phyloP scores from a whole-genome alignment of 2,329 filamentous ascomycete species.

The Calonectria pteridis region DNA sequence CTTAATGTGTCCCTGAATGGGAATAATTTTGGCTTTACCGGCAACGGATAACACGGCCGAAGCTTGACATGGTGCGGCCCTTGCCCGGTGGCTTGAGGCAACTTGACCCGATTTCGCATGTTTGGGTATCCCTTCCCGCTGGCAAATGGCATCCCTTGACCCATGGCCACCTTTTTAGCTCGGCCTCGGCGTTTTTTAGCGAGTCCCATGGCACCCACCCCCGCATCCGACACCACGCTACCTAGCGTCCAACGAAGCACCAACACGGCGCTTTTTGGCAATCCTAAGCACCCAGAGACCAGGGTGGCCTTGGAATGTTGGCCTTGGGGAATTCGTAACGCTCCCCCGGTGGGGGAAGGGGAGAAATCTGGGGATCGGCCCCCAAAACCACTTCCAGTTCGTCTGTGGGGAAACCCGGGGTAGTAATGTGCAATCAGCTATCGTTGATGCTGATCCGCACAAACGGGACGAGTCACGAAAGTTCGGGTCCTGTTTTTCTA shows the following conservation, averaged over 20 bases:
- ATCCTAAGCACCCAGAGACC: neutral
- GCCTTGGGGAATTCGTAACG: neutral
- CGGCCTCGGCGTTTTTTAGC: neutral
- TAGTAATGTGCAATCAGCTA: neutral
- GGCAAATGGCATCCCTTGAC: neutral
- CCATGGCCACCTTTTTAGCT: neutral
- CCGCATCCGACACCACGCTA: neutral
- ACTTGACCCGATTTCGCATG: neutral
- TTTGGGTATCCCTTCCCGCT: neutral
- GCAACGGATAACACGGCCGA: neutral
- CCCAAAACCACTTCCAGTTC: neutral
- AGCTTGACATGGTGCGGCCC: neutral
- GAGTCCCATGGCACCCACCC: neutral
- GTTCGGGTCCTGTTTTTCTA: neutral
- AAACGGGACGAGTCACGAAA: neutral
- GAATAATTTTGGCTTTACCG: neutral
- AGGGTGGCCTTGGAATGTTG: neutral
- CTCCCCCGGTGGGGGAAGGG: neutral
- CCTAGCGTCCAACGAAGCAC: neutral
- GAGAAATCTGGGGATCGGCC: neutral
- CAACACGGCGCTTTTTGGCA: neutral
- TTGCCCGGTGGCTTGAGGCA: neutral
- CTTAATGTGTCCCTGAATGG: neutral
- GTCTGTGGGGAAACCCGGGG: conserved; percentile 2
- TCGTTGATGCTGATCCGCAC: neutral